Evolutionary conservation across 805 yeast species (phyloP), one percentile per base, ranked within the genome.

Genomic region (Debaryomyces prosopidis): DNA sequence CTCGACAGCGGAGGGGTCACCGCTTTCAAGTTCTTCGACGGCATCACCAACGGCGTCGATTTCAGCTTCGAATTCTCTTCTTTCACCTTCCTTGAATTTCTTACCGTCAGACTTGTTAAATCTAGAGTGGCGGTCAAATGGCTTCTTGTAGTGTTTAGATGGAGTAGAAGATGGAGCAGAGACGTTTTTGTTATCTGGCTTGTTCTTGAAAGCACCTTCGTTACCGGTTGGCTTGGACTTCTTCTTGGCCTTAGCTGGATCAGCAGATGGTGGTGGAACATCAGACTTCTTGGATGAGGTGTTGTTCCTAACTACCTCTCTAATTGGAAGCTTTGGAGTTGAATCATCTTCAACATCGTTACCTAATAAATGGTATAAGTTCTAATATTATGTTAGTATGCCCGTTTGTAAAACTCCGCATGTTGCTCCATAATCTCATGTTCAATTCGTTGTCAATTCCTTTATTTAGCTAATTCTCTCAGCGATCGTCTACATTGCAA

Each of bases 271-370:
- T 62, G 94, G 91, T 49, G 94, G 82, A 50, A 75, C 83, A 66
- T 88, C 96, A 50, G 83, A 69, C 80, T 91, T 91, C 82, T 87
- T 89, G 64, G 94, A 84, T 51, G 96, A 83, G 59, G 92, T 84
- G 72, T 73, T 72, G 76, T 83, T 80, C 82, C 85, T 89, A 67
- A 86, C 94, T 54, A 87, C 68, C 72, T 87, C 95, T 77, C 73
- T 85, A 65, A 88, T 83, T 56, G 79, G 69, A 31, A 75, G 65
- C 45, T 69, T 67, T 52, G 80, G 81, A 45, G 75, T 75, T 63
- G 76, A 80, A 61, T 82, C 86, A 72, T 85, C 95, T 68, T 87
- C 91, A 60, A 87, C 88, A 77, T 88, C 96, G 82, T 88, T 87
- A 70, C 87, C 94, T 77, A 87, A 79, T 71, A 87, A 80, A 72